Base-by-base conservation (phyloP, 164 flowering plant species). In the Kingdonia uniflora region DNA sequence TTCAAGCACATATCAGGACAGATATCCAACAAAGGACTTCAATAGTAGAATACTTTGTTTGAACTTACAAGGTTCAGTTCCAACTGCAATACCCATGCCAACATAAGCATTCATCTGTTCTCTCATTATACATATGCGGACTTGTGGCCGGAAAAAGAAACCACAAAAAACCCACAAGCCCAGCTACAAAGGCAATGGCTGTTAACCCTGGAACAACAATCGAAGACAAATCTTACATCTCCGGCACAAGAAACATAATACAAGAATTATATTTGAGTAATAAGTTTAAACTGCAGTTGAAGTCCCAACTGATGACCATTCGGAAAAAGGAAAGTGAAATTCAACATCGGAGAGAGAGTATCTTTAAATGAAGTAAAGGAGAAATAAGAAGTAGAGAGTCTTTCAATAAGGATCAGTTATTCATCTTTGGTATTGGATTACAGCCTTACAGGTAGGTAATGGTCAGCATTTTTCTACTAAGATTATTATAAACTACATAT, bases 21-120 rank as follows among this genome's bases (percentile, higher is more conserved):
- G n/a, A n/a, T n/a, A 29, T 29, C 6, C 35, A 29, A 29, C 35
- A 3, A 29, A 29, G 35, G 35, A 29, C 4, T 29, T 29, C 8
- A 29, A 29, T 8, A 29, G 35, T 3, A 29, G 35, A 29, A 29
- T 29, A 3, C 35, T 29, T 8, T 29, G 35, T 29, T 29, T 29
- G 6, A 35, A 16, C 26, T 17, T 45, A 52, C 58, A 47, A 47
- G 15, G 10, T 24, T 53, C 21, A 52, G 19, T 51, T 61, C 87
- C 84, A 77, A 44, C 64, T 65, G 67, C 95, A 90, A 48, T 71
- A 82, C 19, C 81, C 77, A 26, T 78, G 83, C 90, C 90, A 86
- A 68, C 87, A 84, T 26, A 50, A 63, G 71, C 97, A 90, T 50
- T 69, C 56, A 43, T 81, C 66, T 26, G 74, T 67, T 56, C 69